These are phyloP conservation scores for Chlamydomonas incerta DNA, from an alignment of 139 green algal species.

Conservation along the genomic window DNA sequence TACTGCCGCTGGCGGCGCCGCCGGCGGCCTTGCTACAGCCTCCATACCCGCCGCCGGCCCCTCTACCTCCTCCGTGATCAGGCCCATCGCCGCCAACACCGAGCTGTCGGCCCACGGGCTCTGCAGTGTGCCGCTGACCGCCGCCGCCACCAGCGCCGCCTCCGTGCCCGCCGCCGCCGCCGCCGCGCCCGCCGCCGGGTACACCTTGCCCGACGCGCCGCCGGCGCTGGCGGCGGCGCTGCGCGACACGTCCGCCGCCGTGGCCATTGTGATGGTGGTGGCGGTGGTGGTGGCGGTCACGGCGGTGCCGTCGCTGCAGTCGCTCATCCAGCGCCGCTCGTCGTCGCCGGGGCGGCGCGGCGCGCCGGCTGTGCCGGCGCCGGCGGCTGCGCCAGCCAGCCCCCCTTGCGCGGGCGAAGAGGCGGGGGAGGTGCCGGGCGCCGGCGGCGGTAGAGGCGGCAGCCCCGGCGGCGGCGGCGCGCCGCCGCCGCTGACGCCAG, in stretches of 20 bases:
- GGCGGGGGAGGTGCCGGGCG: neutral
- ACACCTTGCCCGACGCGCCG: neutral
- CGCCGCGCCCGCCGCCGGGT: neutral
- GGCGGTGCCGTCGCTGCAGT: slow-evolving; percentile 3
- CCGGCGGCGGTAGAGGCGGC: neutral
- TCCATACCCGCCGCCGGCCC: too few species aligned
- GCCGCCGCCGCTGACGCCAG: slow-evolving; percentile 1
- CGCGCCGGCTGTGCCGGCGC: too few species aligned
- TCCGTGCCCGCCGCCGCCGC: neutral
- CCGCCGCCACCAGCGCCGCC: neutral
- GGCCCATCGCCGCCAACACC: neutral
- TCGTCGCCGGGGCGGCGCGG: neutral
- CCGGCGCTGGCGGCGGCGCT: too few species aligned
- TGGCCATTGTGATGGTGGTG: neutral
- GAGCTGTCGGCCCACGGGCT: neutral
- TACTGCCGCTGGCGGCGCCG: neutral
- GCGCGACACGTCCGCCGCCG: neutral
- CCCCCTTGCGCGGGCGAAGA: too few species aligned
- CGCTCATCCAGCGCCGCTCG: neutral
- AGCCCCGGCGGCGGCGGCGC: neutral
- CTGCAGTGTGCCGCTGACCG: neutral
- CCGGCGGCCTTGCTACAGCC: too few species aligned
- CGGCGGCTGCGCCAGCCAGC: too few species aligned
- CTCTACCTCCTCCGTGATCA: neutral
- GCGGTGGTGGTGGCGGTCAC: neutral